Evolutionary conservation across 192 early-diverging fungal genomes (phyloP).

Genomic region (Rhizophagus clarus): DNA sequence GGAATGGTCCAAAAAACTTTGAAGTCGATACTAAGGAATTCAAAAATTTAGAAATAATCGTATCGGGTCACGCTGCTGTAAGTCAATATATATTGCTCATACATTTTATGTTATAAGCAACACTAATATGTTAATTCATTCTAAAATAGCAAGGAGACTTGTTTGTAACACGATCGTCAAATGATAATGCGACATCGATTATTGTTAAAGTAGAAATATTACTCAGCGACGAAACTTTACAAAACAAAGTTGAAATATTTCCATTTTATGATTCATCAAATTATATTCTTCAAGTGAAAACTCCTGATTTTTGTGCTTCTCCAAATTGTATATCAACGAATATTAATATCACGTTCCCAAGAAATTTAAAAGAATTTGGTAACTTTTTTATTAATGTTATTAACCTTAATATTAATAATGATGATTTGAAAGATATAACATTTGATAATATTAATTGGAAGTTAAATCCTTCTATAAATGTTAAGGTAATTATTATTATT

Average conservation of each 20-base stretch:
- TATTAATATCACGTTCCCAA: slow-evolving; percentile 1
- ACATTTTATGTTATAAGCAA: background rate
- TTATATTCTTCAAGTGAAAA: background rate
- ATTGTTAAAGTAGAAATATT: background rate
- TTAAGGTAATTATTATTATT: background rate
- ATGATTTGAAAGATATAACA: background rate
- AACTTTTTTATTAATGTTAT: background rate
- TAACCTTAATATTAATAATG: background rate
- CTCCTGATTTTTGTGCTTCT: background rate
- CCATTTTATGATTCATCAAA: background rate
- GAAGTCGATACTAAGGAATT: background rate
- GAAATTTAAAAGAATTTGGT: background rate
- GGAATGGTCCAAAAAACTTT: slow-evolving; percentile 5
- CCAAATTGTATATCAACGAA: background rate
- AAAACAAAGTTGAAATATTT: background rate
- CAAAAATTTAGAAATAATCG: background rate
- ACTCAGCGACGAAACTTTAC: background rate
- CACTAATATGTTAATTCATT: background rate
- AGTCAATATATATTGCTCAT: background rate
- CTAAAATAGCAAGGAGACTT: background rate
- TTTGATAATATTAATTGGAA: background rate
- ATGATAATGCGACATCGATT: background rate
- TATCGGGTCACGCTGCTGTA: background rate
- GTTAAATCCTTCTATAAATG: background rate
- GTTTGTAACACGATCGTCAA: background rate